Base-by-base conservation (phyloP, 441 rosid genomes). In the Erodium texanum region DNA sequence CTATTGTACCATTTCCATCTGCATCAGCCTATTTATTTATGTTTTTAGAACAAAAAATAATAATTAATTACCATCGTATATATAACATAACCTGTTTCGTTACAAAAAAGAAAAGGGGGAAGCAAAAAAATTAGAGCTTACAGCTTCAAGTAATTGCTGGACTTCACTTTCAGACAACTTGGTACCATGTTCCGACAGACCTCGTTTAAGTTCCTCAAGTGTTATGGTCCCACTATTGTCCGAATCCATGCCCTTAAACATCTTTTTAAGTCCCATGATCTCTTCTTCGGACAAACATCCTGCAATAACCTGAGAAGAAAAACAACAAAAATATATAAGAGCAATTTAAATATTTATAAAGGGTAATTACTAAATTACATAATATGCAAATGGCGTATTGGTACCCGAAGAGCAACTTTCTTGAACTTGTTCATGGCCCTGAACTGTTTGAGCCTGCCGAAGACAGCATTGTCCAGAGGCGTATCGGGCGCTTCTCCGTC, bases 301-400 rank as follows among this genome's bases (percentile, higher is more conserved):
- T 32, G 99, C 99, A 81, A 94, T 94, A 24, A 94, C 99, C 99
- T 94, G 83, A n/a, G n/a, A n/a, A n/a, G n/a, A n/a, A n/a, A n/a
- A n/a, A 0, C 48, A 41, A 41, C 12, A 0, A 7, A 41, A 41
- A 41, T 1, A 41, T 9, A 41, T 41, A 8, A 12, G 12, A 41
- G 12, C 48, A 41, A 41, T 41, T 41, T 12, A 3, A 12, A 41
- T 41, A 12, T 9, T 41, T 41, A 12, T 41, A 0, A 12, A 41
- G 41, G n/a, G n/a, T n/a, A n/a, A n/a, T n/a, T n/a, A n/a, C n/a
- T n/a, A n/a, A n/a, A n/a, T n/a, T n/a, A n/a, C n/a, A n/a, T n/a
- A n/a, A n/a, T n/a, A n/a, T n/a, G n/a, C n/a, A n/a, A 12, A 15
- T 74, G 15, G 56, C 32, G 66, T 69, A 54, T 43, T 24, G 22